Base-by-base conservation (phyloP, 2,329 filamentous ascomycete genomes). In the Pseudogymnoascus sp. region DNA sequence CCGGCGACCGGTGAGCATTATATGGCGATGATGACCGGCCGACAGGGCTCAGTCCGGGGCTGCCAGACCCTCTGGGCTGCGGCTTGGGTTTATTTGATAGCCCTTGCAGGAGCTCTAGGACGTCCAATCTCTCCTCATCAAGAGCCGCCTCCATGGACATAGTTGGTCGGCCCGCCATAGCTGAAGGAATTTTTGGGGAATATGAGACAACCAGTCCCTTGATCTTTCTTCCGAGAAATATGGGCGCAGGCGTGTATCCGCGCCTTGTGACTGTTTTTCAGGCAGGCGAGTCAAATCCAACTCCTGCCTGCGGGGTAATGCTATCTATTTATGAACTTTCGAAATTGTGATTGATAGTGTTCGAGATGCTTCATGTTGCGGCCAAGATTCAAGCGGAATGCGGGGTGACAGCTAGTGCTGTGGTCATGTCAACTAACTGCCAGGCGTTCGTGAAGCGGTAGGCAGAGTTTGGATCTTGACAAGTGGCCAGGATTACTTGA, bases 61-160 rank as follows among this genome's bases (percentile, higher is more conserved):
- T 69, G 64, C 70, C 65, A 61, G 71, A 65, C 39, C 68, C 69
- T 71, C 66, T 63, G 2, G 60, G 60, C 68, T 68, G 35, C 35
- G 41, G 36, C 4, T 64, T 17, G 60, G 63, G 63, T 50, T 21
- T 35, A 33, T 26, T 31, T n/a, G 65, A 57, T 21, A 59, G 61
- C 15, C 64, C 64, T 72, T 88, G 85, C 41, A 91, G 78, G 64
- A 90, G 77, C 57, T 84, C 85, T 66, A 91, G 78, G 39, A 92
- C 85, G 74, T 90, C 88, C 65, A 81, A 79, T 64, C 88, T 83
- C 78, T 93, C 89, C 77, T 91, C 86, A 71, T 92, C 89, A 65
- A 92, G 79, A 66, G 86, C 84, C 58, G 87, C 83, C 75, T 91
- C 89, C 70, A 92, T 83, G 70, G 88, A 91, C 86, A 90, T 90